Base-by-base conservation (phyloP, 257 asterid species). In the Scutellaria galericulata region DNA sequence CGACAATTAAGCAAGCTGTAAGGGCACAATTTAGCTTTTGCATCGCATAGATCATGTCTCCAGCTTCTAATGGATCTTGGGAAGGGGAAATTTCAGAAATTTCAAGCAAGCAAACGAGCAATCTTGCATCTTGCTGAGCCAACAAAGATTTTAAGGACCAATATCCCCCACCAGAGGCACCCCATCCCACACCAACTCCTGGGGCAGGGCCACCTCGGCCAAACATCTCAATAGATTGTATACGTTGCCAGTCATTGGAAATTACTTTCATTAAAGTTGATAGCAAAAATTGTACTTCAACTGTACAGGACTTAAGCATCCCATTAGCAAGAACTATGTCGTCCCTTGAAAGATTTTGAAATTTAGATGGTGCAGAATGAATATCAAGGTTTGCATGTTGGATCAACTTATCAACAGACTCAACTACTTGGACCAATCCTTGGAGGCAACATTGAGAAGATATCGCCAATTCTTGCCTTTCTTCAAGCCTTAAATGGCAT, bases 141-240 rank as follows among this genome's bases (percentile, higher is more conserved):
- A 88, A 81, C 66, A 90, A 60, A 63, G 84, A 59, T n/a, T 75
- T 64, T 11, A 66, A 69, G 41, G 99, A 92, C 97, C 97, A 95
- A 84, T 88, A 90, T 42, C 99, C 99, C 62, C 99, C 97, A 63
- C 89, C 88, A 37, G 93, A 78, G 74, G 93, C 88, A 75, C 99
- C 99, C 99, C 99, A 95, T 53, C 99, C 99, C 70, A 88, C 90
- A 58, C 97, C 97, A 64, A 90, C 87, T 57, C 98, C 99, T n/a
- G 99, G 99, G 64, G 99, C 89, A 59, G 97, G 98, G 57, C 98
- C 99, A 75, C 99, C 99, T 87, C 99, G 81, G 59, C 90, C 83
- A 56, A 90, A 95, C 18, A 64, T 72, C 86, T 90, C 98, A 35
- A 87, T 68, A 9, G 80, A 75, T 72, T 71, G 87, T 72, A 82